Evolutionary conservation across 1,139 yeast genomes (phyloP).

Genomic region (Blastobotrys illinoisensis): DNA sequence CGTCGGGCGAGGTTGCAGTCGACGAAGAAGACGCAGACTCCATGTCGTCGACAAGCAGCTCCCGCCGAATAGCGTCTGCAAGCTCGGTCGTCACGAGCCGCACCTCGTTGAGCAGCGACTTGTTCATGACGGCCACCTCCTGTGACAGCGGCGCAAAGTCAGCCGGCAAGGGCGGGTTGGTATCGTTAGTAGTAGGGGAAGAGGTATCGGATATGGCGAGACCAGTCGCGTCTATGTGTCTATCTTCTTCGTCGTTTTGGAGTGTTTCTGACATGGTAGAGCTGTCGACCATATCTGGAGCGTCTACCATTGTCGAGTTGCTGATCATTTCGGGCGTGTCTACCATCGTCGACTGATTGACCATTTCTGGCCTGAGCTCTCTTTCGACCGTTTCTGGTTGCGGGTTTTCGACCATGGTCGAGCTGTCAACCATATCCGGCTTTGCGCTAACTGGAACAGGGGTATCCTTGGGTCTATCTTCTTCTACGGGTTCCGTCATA

Average conservation of each 20-base stretch:
- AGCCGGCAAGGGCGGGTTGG: neutral
- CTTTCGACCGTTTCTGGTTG: neutral
- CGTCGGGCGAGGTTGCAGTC: slow-evolving; percentile 2
- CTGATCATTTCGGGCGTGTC: slow-evolving; percentile 1
- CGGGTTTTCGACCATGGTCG: neutral
- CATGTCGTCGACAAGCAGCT: slow-evolving; percentile 24
- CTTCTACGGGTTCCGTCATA: slow-evolving; percentile 20
- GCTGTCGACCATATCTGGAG: slow-evolving; percentile 1
- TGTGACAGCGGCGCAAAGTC: neutral
- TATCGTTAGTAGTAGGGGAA: neutral
- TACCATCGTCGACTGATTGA: neutral
- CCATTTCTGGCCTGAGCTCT: neutral
- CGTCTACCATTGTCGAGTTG: slow-evolving; percentile 5
- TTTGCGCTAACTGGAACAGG: neutral
- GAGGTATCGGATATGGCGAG: neutral
- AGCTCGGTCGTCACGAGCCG: slow-evolving; percentile 34
- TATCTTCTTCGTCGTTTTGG: neutral
- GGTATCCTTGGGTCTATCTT: neutral
- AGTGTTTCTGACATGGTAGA: neutral
- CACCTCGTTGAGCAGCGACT: slow-evolving; percentile 30
- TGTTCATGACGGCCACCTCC: slow-evolving; percentile 18
- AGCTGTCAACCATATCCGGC: neutral
- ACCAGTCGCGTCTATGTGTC: neutral
- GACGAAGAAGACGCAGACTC: slow-evolving; percentile 12
- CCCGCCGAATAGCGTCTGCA: slow-evolving; percentile 35